Percentiles rank a stretch among this genome's conserved stretches.
These are phyloP conservation scores for Pichia sp. DNA, from an alignment of 1,139 yeast genomes.

Conservation along the genomic window DNA sequence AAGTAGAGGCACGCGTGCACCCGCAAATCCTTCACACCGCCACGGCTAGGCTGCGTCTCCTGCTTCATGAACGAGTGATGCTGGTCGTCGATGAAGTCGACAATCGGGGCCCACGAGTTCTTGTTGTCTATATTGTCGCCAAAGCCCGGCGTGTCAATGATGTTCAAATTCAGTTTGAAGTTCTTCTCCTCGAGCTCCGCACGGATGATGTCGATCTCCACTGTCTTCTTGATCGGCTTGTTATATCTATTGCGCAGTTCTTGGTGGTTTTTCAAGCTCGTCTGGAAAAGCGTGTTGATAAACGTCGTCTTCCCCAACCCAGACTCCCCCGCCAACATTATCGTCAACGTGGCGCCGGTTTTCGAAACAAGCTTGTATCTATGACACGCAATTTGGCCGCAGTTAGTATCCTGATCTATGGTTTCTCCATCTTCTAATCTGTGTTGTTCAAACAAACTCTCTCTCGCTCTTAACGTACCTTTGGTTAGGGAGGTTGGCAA, in stretches of 20 bases:
- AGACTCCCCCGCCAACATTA: slow-evolving; percentile 95
- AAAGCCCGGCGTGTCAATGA: slow-evolving; percentile 96
- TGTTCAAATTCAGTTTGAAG: slow-evolving; percentile 77
- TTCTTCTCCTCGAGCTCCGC: slow-evolving; percentile 92
- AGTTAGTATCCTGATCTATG: background rate
- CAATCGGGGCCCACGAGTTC: slow-evolving; percentile 90
- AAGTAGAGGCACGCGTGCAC: slow-evolving; percentile 95
- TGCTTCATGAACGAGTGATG: slow-evolving; percentile 93
- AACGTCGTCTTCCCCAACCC: slow-evolving; percentile 95
- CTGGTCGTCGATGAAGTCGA: slow-evolving; percentile 94
- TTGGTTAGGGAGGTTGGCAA: slow-evolving; percentile 89
- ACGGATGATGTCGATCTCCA: slow-evolving; percentile 83
- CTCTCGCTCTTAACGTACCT: slow-evolving; percentile 48
- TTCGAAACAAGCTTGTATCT: slow-evolving; percentile 86
- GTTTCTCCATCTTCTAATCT: too few species aligned
- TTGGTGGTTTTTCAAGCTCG: slow-evolving; percentile 58
- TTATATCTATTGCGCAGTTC: slow-evolving; percentile 67
- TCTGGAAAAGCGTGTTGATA: slow-evolving; percentile 84
- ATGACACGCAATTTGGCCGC: background rate
- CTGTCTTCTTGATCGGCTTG: slow-evolving; percentile 77
- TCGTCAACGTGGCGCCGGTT: slow-evolving; percentile 82
- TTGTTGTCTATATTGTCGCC: slow-evolving; percentile 94
- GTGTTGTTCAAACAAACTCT: too few species aligned
- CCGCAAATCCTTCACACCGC: slow-evolving; percentile 69
- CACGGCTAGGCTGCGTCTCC: slow-evolving; percentile 88